Evolutionary conservation across 495 filamentous ascomycete species (phyloP).

Genomic region (Articulospora tetracladia): DNA sequence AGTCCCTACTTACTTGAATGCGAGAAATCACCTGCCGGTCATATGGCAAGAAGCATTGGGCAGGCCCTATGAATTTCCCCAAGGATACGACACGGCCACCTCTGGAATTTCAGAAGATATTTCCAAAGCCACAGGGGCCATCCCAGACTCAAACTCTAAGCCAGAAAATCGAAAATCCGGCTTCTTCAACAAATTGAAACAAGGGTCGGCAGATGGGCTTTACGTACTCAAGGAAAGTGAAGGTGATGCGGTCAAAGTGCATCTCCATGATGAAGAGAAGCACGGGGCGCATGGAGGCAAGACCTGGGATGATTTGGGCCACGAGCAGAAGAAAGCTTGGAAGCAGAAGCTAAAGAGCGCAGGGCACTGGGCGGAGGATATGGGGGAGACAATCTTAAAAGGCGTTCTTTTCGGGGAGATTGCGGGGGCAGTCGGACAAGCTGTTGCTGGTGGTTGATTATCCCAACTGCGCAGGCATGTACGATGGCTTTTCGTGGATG

Average conservation of each 20-base stretch:
- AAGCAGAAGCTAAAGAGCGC: constrained; percentile 62
- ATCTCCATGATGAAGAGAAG: constrained; percentile 41
- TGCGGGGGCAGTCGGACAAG: constrained; percentile 25
- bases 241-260: constrained; percentile 21
- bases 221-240: neutral
- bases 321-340: constrained; percentile 60
- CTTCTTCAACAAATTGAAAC: constrained; percentile 14
- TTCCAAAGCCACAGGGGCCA: neutral
- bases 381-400: constrained; percentile 70
- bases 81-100: constrained; percentile 6
- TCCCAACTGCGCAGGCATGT: neutral
- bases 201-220: constrained; percentile 16
- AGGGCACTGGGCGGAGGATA: constrained; percentile 67
- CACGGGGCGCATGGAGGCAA: constrained; percentile 39
- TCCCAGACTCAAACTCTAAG: neutral
- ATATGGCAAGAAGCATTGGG: constrained; percentile 28
- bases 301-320: constrained; percentile 63
- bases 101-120: neutral
- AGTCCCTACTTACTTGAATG: constrained; percentile 52
- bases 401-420: constrained; percentile 73
- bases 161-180: constrained; percentile 1
- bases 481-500: too few relatives aligned
- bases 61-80: constrained; percentile 21
- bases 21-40: constrained; percentile 32
- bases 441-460: constrained; percentile 16